Evolutionary conservation across 176 grass and related monocot species (phyloP).

Genomic region (Avena atlantica): DNA sequence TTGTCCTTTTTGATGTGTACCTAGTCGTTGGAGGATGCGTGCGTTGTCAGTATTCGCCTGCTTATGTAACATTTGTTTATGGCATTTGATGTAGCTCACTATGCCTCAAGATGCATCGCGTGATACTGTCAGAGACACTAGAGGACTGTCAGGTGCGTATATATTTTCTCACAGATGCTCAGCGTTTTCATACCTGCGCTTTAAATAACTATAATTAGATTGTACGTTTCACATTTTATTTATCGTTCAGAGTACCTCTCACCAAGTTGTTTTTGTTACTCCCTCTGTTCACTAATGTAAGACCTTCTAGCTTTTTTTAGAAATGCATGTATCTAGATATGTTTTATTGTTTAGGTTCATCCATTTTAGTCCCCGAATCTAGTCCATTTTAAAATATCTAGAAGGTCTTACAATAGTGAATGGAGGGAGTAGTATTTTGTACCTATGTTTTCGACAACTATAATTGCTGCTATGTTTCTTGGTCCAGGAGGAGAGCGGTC

Average conservation of each 20-base stretch:
- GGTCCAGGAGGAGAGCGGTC: conserved; percentile 84
- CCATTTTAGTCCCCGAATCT: too few relatives aligned
- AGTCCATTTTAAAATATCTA: too few relatives aligned
- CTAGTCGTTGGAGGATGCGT: not conserved
- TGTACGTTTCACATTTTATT: not conserved
- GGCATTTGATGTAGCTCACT: conserved; percentile 62
- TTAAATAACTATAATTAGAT: not conserved
- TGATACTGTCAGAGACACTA: conserved; percentile 82
- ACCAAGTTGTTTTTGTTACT: not conserved
- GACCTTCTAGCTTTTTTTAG: too few relatives aligned
- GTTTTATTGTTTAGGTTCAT: too few relatives aligned
- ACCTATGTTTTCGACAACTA: too few relatives aligned
- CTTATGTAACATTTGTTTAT: conserved; percentile 26
- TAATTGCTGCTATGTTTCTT: conserved; percentile 17
- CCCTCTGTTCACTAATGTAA: too few relatives aligned
- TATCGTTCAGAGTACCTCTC: not conserved
- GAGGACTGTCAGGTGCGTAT: conserved; percentile 90
- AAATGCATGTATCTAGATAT: too few relatives aligned
- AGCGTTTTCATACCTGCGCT: not conserved
- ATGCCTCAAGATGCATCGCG: conserved; percentile 98
- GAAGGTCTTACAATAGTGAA: too few relatives aligned
- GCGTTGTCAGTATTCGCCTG: not conserved
- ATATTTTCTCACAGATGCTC: not conserved
- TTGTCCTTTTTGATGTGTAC: conserved; percentile 17
- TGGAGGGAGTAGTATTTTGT: too few relatives aligned